A percentile compares a stretch with the other conserved stretches of the same genome.
These are phyloP conservation scores for Podila minutissima DNA, from an alignment of 192 early-diverging fungal species.

Conservation along the genomic window DNA sequence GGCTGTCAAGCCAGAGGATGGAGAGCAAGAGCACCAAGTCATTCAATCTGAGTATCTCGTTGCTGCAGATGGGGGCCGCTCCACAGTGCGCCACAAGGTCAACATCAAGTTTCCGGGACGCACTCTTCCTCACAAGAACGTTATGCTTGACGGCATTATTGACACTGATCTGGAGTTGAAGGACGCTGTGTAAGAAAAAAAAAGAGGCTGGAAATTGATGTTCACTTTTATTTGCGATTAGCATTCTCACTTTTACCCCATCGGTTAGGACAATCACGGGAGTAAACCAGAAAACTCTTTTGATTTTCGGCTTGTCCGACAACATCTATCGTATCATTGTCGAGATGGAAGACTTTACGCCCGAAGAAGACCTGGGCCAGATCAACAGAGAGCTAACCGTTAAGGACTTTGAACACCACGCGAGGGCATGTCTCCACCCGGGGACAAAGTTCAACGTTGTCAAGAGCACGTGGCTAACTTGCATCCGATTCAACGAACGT, in stretches of 20 bases:
- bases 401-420: constrained; percentile 7
- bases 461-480: constrained; percentile 24
- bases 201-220: background rate
- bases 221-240: too few relatives aligned
- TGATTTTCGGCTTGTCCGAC: constrained; percentile 24
- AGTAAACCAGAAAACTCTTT: constrained; percentile 23
- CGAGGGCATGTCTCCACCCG: background rate
- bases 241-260: background rate
- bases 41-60: constrained; percentile 20
- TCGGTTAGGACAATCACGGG: constrained; percentile 28
- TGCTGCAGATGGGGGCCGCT: constrained; percentile 20
- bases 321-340: constrained; percentile 24
- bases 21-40: background rate
- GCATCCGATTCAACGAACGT: constrained; percentile 31
- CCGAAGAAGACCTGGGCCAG: constrained; percentile 18
- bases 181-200: constrained; percentile 15
- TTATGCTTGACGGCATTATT: too few relatives aligned
- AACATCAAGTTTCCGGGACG: constrained; percentile 23
- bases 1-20: constrained; percentile 3
- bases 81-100: constrained; percentile 17
- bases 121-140: background rate
- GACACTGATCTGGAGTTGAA: background rate
- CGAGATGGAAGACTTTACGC: background rate
- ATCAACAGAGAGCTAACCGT: constrained; percentile 6
- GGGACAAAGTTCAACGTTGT: constrained; percentile 1